Base-by-base conservation (phyloP, 768 basidiomycete species). In the Candolleomyces eurysporus region DNA sequence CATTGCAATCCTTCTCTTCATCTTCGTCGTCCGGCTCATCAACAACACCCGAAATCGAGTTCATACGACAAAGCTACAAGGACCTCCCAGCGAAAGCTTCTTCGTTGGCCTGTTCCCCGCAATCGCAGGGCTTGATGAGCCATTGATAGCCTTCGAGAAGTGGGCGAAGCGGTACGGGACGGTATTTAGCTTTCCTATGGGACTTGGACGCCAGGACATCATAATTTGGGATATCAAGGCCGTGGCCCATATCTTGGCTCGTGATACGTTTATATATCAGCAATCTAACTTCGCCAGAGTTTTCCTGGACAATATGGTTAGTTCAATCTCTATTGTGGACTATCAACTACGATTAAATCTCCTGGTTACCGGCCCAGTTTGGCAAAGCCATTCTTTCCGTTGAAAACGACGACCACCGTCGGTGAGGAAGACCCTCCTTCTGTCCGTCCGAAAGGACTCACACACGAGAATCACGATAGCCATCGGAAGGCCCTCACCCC, bases 81-180 rank as follows among this genome's bases (percentile, higher is more conserved):
- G 82, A 0, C 85, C 84, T 3, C 69, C 70, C 2, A 75, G 74
- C 45, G 17, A 31, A 10, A 56, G 42, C 54, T 43, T 75, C 53
- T 21, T 84, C 16, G 79, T 80, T 58, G 84, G 84, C 16, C 57
- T 74, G 32, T 68, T 67, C 26, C 68, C 68, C 16, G 57, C 71
- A 31, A 58, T 79, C 10, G 63, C 66, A 36, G 64, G 70, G 7
- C 62, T 72, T 0, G 70, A 72, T 0, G 73, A 77, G 49, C 36
- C 72, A 21, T 36, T 36, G 72, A 73, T 5, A 22, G 62, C 1
- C 22, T 83, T 74, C 61, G 83, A 84, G 59, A 60, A 70, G 5
- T 87, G 85, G 86, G 75, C 73, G 0, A 68, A 67, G 9, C 66
- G 79, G 49, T 84, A 84, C 40, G 86, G 86, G 5, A 65, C 77